Percentiles rank a stretch among this genome's conserved stretches.
Conservation (phyloP, 2,329 filamentous ascomycete genomes). For the Knufia petricola region DNA sequence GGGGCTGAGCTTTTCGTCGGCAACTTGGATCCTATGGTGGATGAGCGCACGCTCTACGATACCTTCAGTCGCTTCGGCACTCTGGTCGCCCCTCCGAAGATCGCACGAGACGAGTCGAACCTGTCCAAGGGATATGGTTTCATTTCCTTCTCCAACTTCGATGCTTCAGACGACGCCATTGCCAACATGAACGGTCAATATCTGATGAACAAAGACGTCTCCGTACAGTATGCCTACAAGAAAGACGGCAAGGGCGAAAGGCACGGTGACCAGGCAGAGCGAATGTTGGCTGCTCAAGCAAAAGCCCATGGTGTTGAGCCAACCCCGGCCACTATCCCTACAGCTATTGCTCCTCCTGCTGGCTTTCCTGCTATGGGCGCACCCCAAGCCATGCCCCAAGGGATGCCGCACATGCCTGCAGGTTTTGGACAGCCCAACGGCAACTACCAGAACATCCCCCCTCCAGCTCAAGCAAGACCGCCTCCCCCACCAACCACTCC, state of each 20-base stretch:
- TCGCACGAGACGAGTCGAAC: constrained; percentile 76
- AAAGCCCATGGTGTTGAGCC: constrained; percentile 89
- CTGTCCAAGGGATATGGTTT: constrained; percentile 94
- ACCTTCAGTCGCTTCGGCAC: constrained; percentile 88
- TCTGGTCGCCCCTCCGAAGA: constrained; percentile 73
- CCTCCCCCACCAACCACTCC: constrained; percentile 50
- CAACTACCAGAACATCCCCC: constrained; percentile 34
- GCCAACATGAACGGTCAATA: constrained; percentile 93
- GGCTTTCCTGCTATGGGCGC: constrained; percentile 21
- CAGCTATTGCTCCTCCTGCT: constrained; percentile 30
- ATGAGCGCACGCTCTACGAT: constrained; percentile 92
- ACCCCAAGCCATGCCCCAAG: constrained; percentile 25
- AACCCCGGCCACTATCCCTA: constrained; percentile 60
- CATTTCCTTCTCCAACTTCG: constrained; percentile 85
- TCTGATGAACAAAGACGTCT: constrained; percentile 91
- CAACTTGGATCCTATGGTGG: constrained; percentile 86
- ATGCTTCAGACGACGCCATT: constrained; percentile 84
- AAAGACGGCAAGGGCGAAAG: constrained; percentile 96
- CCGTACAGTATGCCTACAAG: constrained; percentile 97
- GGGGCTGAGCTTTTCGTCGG: constrained; percentile 95
- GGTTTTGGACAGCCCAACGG: constrained; percentile 34
- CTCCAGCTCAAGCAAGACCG: constrained; percentile 36
- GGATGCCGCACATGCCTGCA: constrained; percentile 28
- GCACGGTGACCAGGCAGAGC: constrained; percentile 87
- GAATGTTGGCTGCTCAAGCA: constrained; percentile 81